Percentiles rank a stretch among this genome's conserved stretches.
phyloP scores from a whole-genome alignment of 2,329 filamentous ascomycete species.

The Stromatinia cepivora region DNA sequence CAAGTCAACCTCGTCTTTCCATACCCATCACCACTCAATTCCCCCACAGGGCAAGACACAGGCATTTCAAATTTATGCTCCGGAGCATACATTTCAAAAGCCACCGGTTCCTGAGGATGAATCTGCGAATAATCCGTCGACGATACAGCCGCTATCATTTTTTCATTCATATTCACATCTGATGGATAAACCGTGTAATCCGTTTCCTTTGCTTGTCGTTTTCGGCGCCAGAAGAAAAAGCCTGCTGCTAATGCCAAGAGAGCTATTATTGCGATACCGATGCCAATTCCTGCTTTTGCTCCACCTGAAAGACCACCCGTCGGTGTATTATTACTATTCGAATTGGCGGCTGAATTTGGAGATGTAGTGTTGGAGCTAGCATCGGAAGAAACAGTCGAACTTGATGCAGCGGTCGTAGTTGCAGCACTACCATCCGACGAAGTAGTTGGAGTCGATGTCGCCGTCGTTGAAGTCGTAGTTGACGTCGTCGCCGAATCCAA shows the following conservation, averaged over 20 bases:
- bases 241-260: not conserved
- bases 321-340: not conserved
- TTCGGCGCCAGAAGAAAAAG: constrained; percentile 12
- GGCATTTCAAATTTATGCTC: not conserved
- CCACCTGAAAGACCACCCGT: not conserved
- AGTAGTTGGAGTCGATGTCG: not conserved
- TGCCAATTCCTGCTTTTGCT: constrained; percentile 13
- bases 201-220: not conserved
- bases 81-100: constrained; percentile 18
- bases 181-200: not conserved
- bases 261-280: not conserved
- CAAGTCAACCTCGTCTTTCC: not conserved
- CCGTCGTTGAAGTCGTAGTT: not conserved
- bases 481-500: constrained; percentile 1
- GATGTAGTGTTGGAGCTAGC: not conserved
- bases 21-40: not conserved
- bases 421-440: not conserved
- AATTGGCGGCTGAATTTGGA: not conserved
- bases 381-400: not conserved
- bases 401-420: not conserved
- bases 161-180: not conserved
- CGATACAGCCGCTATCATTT: not conserved
- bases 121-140: not conserved
- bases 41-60: not conserved
- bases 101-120: not conserved